Evolutionary conservation across 2,329 filamentous ascomycete species (phyloP), one percentile per base, ranked within the genome.

Genomic region (Pyrenochaeta sp.): DNA sequence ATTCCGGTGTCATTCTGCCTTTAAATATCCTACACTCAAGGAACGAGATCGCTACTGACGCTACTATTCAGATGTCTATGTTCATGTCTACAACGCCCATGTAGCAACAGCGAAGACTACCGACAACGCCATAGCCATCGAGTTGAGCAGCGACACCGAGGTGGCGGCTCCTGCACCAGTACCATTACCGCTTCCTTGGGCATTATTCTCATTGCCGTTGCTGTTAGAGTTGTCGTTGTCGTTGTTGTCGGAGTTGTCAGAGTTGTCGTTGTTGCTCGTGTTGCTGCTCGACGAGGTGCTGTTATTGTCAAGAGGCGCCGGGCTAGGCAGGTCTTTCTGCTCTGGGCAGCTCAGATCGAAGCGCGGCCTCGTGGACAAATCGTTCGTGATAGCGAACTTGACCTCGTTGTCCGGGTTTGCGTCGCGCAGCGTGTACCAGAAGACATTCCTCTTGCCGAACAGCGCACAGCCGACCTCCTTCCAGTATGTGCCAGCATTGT

Each of bases 301-400:
- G 51, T 53, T 67, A 54, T 64, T 67, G 54, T 49, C 65, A 30
- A 60, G 46, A 25, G 68, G 60, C 2, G 67, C 52, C 6, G 63
- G 30, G 4, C 59, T 57, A 28, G 66, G 62, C 9, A 66, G 52
- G 13, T 62, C 51, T 22, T 59, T 62, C n/a, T 58, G 52, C 2
- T 62, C 64, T 15, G 73, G 67, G 80, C 85, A 87, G 66, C 78
- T 82, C 54, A 87, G 80, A 72, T 87, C 79, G 75, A 83, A 87
- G 52, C 77, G 74, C 43, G 85, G 80, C 27, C 72, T 82, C 66
- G 82, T 84, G 60, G 78, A 81, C 51, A 87, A 79, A 69, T 86
- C 76, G 58, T 84, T 76, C 69, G 83, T 85, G 62, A 87, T 82
- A 72, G 80, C 84, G 51, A 87, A 87, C 80, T 86, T 85, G 78